Conservation (phyloP, 139 green algal species). For the Microglena sp. region DNA sequence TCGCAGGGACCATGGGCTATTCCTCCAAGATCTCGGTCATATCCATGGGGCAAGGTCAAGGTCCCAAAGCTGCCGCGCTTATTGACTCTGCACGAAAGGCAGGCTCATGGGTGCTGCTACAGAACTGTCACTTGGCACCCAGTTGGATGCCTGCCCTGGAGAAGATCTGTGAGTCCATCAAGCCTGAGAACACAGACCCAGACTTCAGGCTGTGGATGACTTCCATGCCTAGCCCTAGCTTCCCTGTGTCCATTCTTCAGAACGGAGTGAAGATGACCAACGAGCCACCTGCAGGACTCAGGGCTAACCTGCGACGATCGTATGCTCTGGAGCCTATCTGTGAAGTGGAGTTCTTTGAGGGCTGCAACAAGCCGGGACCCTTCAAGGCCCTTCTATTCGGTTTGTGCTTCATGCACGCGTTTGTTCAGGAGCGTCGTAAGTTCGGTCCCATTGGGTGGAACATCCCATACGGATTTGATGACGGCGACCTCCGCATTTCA, state of each 20-base stretch:
- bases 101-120: conserved; percentile 35
- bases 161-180: conserved; percentile 38
- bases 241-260: conserved; percentile 49
- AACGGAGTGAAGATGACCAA: conserved; percentile 53
- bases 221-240: conserved; percentile 49
- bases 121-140: conserved; percentile 60
- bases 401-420: conserved; percentile 52
- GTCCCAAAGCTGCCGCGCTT: conserved; percentile 54
- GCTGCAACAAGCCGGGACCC: neutral
- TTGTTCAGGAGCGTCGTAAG: conserved; percentile 53
- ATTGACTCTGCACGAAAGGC: conserved; percentile 38
- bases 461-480: conserved; percentile 55
- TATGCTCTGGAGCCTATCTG: conserved; percentile 30
- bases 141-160: conserved; percentile 58
- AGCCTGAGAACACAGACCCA: conserved; percentile 27
- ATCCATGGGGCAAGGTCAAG: conserved; percentile 51
- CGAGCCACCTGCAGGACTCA: conserved; percentile 43
- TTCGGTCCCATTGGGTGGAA: conserved; percentile 53
- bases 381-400: conserved; percentile 10
- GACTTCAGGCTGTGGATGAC: conserved; percentile 47
- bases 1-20: conserved; percentile 11
- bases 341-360: conserved; percentile 16
- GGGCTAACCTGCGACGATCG: conserved; percentile 34
- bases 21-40: conserved; percentile 35
- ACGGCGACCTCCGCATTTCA: conserved; percentile 58